Evolutionary conservation across 1,284 basidiomycete genomes (phyloP), one percentile per base, ranked within the genome.

Genomic region (Tilletia setariae): DNA sequence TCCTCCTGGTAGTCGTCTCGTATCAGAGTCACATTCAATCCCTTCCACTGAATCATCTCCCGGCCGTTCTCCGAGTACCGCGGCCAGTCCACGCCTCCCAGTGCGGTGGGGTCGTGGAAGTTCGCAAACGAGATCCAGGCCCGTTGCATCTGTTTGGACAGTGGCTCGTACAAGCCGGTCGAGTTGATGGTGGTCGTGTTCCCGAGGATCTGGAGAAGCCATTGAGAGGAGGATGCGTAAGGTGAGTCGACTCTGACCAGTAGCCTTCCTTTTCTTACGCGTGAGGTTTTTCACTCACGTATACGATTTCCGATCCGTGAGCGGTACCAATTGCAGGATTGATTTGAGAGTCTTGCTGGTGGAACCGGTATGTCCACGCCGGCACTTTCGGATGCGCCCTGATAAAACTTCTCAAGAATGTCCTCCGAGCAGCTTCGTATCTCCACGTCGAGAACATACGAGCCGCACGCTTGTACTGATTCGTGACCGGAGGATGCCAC

Each of bases 1-100:
- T 35, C 56, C 56, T 61, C 56, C 32, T 61, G 56, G n/a, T 61
- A 61, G 28, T 61, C 56, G 28, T 61, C 56, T 11, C 56, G 56
- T n/a, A 61, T 61, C 1, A 61, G 56, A 25, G 56, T 61, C 25
- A 61, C 56, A 30, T 61, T 61, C 30, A 35, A 30, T 13, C 56
- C 56, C 32, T 61, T 61, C 2, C 23, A 61, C 56, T 61, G 56
- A 16, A 61, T 61, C 56, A 61, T 61, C 28, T 30, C 25, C 15
- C 56, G 56, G 15, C 28, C 56, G 13, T 13, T 15, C 32, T 61
- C 56, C 56, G 56, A 19, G 30, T 61, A 61, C 1, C 32, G 56
- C 3, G 56, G 56, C 56, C 56, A 61, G 2, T 16, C 28, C 28
- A 61, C 1, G 15, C 28, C 25, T 11, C 56, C 56, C 15, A 61